Evolutionary conservation across 345 rosid species (phyloP).

Genomic region (Toxicodendron radicans): DNA sequence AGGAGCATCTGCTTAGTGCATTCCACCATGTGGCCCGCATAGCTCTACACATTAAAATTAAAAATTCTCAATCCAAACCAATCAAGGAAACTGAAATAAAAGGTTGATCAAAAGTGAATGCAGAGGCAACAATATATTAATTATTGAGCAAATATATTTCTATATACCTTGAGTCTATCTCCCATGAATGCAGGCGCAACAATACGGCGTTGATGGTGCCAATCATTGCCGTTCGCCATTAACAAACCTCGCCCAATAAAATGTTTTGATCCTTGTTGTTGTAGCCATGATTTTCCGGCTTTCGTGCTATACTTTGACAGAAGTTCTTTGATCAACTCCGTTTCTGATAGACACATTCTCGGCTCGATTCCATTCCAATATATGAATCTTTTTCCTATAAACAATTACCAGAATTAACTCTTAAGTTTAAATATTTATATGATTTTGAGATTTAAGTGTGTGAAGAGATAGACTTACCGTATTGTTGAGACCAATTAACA

Average conservation of each 20-base stretch:
- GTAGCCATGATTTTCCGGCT: constrained; percentile 91
- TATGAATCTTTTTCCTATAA: constrained; percentile 77
- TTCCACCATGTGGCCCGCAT: constrained; percentile 81
- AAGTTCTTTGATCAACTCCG: constrained; percentile 73
- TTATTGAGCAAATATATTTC: too few species aligned
- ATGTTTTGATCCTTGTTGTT: constrained; percentile 84
- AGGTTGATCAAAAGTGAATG: neutral
- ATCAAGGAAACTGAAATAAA: neutral
- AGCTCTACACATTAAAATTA: constrained; percentile 44
- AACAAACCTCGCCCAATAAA: constrained; percentile 81
- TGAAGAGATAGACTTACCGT: constrained; percentile 40
- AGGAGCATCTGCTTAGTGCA: constrained; percentile 65
- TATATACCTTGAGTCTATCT: constrained; percentile 57
- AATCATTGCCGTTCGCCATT: constrained; percentile 70
- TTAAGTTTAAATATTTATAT: neutral
- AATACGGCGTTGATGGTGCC: constrained; percentile 63
- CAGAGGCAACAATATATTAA: neutral
- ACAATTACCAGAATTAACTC: neutral
- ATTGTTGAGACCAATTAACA: constrained; percentile 72
- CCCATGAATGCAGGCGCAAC: constrained; percentile 62
- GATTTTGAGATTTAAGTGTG: neutral
- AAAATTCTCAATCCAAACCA: neutral
- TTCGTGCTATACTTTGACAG: constrained; percentile 63
- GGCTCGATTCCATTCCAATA: constrained; percentile 93
- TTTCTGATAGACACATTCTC: constrained; percentile 74